Evolutionary conservation across 225 moss, liverwort and hornwort genomes (phyloP).

Genomic region (Takakia lepidozioides): DNA sequence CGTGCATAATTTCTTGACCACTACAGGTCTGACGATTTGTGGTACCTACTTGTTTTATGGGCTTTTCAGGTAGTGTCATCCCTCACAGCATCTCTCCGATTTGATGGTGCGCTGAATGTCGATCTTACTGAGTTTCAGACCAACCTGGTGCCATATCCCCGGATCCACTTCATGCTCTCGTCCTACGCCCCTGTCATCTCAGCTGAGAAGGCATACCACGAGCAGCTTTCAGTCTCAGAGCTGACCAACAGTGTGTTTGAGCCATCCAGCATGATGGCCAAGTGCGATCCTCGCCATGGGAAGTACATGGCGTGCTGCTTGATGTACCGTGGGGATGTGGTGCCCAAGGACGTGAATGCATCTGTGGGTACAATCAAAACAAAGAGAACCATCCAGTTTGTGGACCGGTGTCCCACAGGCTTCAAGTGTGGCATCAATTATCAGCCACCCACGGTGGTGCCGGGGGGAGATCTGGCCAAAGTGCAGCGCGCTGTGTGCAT

Average conservation of each 20-base stretch:
- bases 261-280: conserved; percentile 57
- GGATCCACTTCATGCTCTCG: conserved; percentile 77
- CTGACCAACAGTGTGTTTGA: conserved; percentile 45
- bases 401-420: conserved; percentile 63
- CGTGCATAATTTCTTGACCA: no score
- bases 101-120: no score
- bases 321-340: conserved; percentile 56
- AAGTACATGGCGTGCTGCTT: conserved; percentile 51
- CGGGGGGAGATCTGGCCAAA: conserved; percentile 40
- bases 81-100: no score
- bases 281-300: conserved; percentile 51
- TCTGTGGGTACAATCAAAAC: conserved; percentile 47
- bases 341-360: conserved; percentile 51
- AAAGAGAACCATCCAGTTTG: conserved; percentile 71
- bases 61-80: no score
- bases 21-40: no score
- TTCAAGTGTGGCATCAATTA: conserved; percentile 49
- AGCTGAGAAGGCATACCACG: conserved; percentile 77
- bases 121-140: no score
- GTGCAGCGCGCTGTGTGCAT: conserved; percentile 60
- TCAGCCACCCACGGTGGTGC: conserved; percentile 37
- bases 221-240: conserved; percentile 51
- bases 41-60: no score
- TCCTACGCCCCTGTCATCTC: conserved; percentile 67
- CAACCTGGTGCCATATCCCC: no score